Evolutionary conservation across 1,284 basidiomycete species (phyloP).

Genomic region (Rhodotorula sp.): DNA sequence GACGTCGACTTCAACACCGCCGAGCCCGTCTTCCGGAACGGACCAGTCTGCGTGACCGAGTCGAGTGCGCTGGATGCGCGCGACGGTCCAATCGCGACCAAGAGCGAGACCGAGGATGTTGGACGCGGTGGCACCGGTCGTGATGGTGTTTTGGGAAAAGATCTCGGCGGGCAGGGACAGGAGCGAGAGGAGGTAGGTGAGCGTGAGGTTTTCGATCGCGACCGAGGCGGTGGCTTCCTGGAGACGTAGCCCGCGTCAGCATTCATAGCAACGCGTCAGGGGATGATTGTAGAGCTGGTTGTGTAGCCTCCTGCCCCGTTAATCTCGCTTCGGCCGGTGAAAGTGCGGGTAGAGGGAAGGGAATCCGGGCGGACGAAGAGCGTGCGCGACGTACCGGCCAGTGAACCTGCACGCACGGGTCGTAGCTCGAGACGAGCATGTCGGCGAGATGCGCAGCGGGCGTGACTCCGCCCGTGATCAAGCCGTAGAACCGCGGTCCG

Average conservation of each 20-base stretch:
- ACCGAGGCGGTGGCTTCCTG: slow-evolving; percentile 48
- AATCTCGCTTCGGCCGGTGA: background rate
- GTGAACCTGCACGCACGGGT: slow-evolving; percentile 55
- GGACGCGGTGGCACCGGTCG: slow-evolving; percentile 56
- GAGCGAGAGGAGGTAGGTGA: slow-evolving; percentile 54
- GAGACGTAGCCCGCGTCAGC: background rate
- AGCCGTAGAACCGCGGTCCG: slow-evolving; percentile 54
- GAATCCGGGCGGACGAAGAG: background rate
- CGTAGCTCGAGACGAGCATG: slow-evolving; percentile 46
- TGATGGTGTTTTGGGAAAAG: slow-evolving; percentile 54
- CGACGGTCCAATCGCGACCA: slow-evolving; percentile 42
- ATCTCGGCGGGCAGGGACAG: slow-evolving; percentile 48
- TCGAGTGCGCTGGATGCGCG: slow-evolving; percentile 19
- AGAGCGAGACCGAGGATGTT: slow-evolving; percentile 55
- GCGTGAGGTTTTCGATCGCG: slow-evolving; percentile 52
- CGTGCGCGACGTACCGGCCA: slow-evolving; percentile 4
- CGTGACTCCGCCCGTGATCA: slow-evolving; percentile 48
- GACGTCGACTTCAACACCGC: slow-evolving; percentile 51
- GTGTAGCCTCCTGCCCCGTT: too few relatives aligned
- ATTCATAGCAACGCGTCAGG: too few relatives aligned
- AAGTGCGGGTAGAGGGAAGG: background rate
- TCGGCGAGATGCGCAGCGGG: slow-evolving; percentile 54
- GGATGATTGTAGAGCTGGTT: too few relatives aligned
- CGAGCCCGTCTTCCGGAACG: slow-evolving; percentile 52
- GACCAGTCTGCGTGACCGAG: slow-evolving; percentile 47